Base-by-base conservation (phyloP, 2,329 filamentous ascomycete species). In the Rhytidhysteron rufulum region DNA sequence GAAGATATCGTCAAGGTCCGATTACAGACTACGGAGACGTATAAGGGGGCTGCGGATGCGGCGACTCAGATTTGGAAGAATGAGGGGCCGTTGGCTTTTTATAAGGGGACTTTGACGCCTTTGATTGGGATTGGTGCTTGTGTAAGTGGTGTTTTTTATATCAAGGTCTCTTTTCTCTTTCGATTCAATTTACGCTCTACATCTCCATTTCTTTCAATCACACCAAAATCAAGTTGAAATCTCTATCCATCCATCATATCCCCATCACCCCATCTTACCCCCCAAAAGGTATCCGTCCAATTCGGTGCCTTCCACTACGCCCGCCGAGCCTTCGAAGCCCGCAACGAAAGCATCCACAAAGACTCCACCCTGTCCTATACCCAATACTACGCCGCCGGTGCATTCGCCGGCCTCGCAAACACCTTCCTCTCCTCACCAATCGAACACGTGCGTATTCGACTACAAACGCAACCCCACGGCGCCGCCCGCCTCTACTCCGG, bases 291-390 rank as follows among this genome's bases (percentile, higher is more conserved):
- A 33, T 96, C 89, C n/a, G 85, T 98, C 56, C 93, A 98, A 74
- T 98, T 98, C 67, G 93, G 90, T 48, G 93, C 86, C 56, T 98
- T 97, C 77, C 89, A 96, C 74, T 84, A 86, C 60, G 90, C 91
- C 7, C 86, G 88, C 44, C 87, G 93, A 44, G 84, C 79, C 58
- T 82, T 98, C 63, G 91, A 97, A 71, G 72, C 79, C 32, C 76
- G 78, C 50, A 95, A 95, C 68, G 63, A 41, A 4, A 38, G 43
- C 8, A 53, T 73, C 48, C 68, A 48, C 11, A 70, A 55, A 51
- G 63, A 45, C 42, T 54, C 63, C 32, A 72, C 75, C 18, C 79
- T 97, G 21, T 79, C 79, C 17, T 95, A 95, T 69, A 65, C 70
- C 2, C 88, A 98, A 69, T 97, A 95, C 77, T 97, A 89, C 69